Percentiles rank a stretch among this genome's conserved stretches.
phyloP scores from a whole-genome alignment of 768 basidiomycete genomes.

The Pleurotus platypus region DNA sequence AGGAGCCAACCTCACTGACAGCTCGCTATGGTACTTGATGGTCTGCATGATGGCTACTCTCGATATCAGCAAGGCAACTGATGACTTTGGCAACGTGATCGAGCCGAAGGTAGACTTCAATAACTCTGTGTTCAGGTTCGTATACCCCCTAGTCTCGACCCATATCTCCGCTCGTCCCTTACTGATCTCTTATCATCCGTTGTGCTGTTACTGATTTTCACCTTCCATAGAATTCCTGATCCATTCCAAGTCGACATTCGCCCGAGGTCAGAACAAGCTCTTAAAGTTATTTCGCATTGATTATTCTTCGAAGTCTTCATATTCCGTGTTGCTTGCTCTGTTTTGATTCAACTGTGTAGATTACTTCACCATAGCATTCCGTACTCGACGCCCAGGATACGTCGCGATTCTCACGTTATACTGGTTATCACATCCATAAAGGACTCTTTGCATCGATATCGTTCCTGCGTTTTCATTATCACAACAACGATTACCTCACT shows the following conservation, averaged over 20 bases:
- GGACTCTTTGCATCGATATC: no score
- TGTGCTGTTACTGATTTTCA: neutral
- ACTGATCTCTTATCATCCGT: neutral
- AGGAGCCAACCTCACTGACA: constrained; percentile 59
- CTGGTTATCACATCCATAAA: no score
- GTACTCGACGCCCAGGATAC: no score
- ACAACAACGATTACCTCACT: no score
- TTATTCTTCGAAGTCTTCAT: no score
- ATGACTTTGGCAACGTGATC: constrained; percentile 41
- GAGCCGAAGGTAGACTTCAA: constrained; percentile 52
- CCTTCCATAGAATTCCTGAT: constrained; percentile 37
- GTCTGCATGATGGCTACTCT: constrained; percentile 15
- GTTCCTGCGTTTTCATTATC: no score
- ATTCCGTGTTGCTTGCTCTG: constrained; percentile 8
- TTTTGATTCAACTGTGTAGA: neutral
- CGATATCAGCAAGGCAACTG: constrained; percentile 28
- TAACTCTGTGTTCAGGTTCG: constrained; percentile 62
- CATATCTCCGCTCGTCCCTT: neutral
- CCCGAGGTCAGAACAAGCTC: constrained; percentile 42
- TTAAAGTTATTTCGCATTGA: constrained; percentile 34
- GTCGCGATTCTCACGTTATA: no score
- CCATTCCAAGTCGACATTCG: constrained; percentile 46
- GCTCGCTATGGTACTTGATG: constrained; percentile 30
- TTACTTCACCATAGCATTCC: neutral
- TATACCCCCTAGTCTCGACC: neutral